These are phyloP conservation scores for Anthoceros angustus DNA, from an alignment of 225 moss, liverwort and hornwort species.

Conservation along the genomic window DNA sequence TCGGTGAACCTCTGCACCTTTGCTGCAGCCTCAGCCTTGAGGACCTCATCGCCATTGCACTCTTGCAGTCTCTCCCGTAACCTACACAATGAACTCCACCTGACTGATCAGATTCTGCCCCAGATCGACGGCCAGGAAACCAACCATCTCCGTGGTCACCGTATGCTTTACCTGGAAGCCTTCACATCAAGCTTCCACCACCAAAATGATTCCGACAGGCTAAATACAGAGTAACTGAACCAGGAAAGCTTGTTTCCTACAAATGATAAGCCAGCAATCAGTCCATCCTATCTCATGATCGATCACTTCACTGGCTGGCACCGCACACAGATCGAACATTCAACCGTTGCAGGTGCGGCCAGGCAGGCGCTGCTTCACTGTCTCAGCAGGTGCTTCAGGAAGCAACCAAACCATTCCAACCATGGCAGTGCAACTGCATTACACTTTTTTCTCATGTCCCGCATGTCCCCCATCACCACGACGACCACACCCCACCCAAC, in stretches of 20 bases:
- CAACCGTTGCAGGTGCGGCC: not conserved
- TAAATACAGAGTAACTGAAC: conserved; percentile 3
- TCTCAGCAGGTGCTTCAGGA: conserved; percentile 3
- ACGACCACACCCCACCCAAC: too few species aligned
- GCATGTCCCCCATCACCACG: not conserved
- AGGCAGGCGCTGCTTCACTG: not conserved
- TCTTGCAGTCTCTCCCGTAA: conserved; percentile 87
- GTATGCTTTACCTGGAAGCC: conserved; percentile 6
- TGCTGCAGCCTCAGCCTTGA: conserved; percentile 87
- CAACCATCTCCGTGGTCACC: not conserved
- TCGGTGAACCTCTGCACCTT: conserved; percentile 97
- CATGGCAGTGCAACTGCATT: not conserved
- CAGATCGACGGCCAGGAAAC: not conserved
- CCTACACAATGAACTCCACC: conserved; percentile 20
- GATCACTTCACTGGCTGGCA: not conserved
- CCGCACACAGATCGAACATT: conserved; percentile 1
- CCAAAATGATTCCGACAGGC: conserved; percentile 6
- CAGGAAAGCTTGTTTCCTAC: conserved; percentile 5
- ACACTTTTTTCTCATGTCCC: not conserved
- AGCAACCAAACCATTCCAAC: not conserved
- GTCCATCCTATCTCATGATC: conserved; percentile 5
- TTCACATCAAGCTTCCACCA: conserved; percentile 6
- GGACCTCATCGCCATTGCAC: conserved; percentile 88
- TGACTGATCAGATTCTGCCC: not conserved
- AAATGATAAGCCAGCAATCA: conserved; percentile 5